Conservation (phyloP, 2,329 filamentous ascomycete genomes). For the Trichoderma oligosporum region DNA sequence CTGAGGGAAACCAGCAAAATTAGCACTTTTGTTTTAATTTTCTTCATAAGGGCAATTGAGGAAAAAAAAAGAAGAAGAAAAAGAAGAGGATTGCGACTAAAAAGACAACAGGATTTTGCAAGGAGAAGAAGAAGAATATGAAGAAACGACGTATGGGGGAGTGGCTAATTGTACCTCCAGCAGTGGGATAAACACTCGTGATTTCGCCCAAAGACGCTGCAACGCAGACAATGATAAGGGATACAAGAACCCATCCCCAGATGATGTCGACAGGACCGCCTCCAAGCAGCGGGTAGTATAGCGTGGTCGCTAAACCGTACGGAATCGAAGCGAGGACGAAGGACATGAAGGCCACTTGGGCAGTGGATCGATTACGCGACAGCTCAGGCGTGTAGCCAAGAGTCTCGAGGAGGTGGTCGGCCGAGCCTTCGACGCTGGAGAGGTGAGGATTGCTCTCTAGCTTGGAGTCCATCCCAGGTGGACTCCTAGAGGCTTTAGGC, state of each 20-base stretch:
- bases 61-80: no score
- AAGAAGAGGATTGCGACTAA: neutral
- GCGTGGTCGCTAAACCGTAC: conserved; percentile 67
- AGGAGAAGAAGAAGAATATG: neutral
- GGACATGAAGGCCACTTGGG: conserved; percentile 71
- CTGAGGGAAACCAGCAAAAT: conserved; percentile 25
- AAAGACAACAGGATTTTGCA: neutral
- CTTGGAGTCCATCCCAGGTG: conserved; percentile 28
- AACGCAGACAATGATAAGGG: conserved; percentile 67
- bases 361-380: conserved; percentile 60
- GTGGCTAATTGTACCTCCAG: conserved; percentile 49
- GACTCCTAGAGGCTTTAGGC: conserved; percentile 27
- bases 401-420: conserved; percentile 59
- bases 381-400: conserved; percentile 66
- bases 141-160: conserved; percentile 22
- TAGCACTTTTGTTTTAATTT: neutral
- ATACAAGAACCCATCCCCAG: conserved; percentile 68
- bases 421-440: conserved; percentile 39
- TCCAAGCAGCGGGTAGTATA: conserved; percentile 62
- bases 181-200: conserved; percentile 72
- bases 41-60: no score
- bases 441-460: conserved; percentile 26
- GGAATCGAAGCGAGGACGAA: conserved; percentile 73
- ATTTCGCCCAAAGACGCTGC: conserved; percentile 69
- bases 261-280: conserved; percentile 67